A percentile compares a stretch with the other conserved stretches of the same genome.
These are phyloP conservation scores for Selaginella moellendorffii DNA, from an alignment of 75 land plant genomes.

Conservation along the genomic window DNA sequence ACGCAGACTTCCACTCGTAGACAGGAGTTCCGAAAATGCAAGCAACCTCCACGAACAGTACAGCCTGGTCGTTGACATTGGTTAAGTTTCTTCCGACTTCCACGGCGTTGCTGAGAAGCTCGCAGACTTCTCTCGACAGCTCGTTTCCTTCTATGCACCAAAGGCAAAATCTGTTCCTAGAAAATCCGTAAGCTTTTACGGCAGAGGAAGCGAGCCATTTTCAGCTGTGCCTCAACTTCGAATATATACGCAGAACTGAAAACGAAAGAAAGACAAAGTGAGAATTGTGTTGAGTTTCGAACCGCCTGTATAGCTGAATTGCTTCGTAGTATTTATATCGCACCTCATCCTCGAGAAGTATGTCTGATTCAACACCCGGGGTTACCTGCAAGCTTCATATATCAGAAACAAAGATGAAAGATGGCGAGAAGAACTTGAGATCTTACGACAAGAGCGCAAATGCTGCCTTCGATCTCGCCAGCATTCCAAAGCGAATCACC, in stretches of 20 bases:
- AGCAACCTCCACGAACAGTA: constrained; percentile 75
- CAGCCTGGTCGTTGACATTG: constrained; percentile 74
- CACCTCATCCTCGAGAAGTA: constrained; percentile 62
- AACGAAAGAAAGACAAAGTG: constrained; percentile 2
- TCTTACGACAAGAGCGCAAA: constrained; percentile 74
- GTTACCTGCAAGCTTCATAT: constrained; percentile 50
- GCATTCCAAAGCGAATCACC: constrained; percentile 91
- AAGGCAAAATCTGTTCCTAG: too few species aligned
- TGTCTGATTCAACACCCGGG: constrained; percentile 41
- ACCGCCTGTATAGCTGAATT: constrained; percentile 61
- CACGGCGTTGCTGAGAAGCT: constrained; percentile 64
- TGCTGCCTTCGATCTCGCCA: constrained; percentile 91
- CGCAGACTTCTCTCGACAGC: constrained; percentile 79
- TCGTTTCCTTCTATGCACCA: too few species aligned
- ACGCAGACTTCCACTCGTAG: constrained; percentile 91
- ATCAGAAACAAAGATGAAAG: too few species aligned
- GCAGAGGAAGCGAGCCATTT: constrained; percentile 87
- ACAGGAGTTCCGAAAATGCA: constrained; percentile 79
- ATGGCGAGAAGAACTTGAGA: too few species aligned
- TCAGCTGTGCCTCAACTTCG: constrained; percentile 86
- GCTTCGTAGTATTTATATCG: constrained; percentile 61
- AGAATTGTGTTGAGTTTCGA: background rate
- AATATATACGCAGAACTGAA: constrained; percentile 46
- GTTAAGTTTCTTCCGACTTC: constrained; percentile 85
- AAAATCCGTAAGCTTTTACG: too few species aligned